phyloP scores from a whole-genome alignment of 441 rosid species.

The Eutrema salsugineum region DNA sequence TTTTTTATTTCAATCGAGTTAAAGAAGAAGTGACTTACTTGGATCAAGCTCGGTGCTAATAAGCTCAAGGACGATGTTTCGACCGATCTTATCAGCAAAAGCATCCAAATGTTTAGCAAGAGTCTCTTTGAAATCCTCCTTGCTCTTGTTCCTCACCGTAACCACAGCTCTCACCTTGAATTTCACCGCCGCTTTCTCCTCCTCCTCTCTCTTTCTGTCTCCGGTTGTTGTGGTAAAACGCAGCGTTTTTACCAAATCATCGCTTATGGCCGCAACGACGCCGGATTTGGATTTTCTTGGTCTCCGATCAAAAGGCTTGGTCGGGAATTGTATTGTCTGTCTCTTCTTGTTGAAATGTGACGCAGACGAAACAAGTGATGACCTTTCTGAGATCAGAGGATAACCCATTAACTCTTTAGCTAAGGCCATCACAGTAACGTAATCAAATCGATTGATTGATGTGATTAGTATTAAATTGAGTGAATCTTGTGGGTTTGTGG shows the following conservation, averaged over 20 bases:
- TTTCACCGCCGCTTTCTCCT: conserved; percentile 36
- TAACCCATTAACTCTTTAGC: conserved; percentile 58
- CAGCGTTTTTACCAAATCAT: conserved; percentile 50
- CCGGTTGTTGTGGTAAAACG: conserved; percentile 1
- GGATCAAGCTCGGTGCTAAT: conserved; percentile 76
- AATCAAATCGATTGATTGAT: not conserved
- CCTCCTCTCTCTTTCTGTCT: conserved; percentile 29
- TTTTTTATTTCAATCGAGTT: not conserved
- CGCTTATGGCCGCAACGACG: conserved; percentile 55
- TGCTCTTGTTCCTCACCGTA: conserved; percentile 72
- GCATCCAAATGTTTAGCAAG: conserved; percentile 62
- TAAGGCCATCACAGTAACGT: conserved; percentile 43
- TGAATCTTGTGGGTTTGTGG: conserved; percentile 5
- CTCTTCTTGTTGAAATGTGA: conserved; percentile 16
- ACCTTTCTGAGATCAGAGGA: conserved; percentile 42
- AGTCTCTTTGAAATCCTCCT: conserved; percentile 70
- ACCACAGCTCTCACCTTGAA: conserved; percentile 72
- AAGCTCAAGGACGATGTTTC: conserved; percentile 78
- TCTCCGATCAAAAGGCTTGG: conserved; percentile 15
- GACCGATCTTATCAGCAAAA: conserved; percentile 64
- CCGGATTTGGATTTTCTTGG: conserved; percentile 27
- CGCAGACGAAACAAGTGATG: conserved; percentile 30
- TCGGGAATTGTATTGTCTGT: not conserved
- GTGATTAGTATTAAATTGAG: not conserved
- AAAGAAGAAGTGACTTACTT: conserved; percentile 41